A percentile compares a stretch with the other conserved stretches of the same genome.
Conservation (phyloP, 768 basidiomycete genomes). For the Exidia glandulosa region DNA sequence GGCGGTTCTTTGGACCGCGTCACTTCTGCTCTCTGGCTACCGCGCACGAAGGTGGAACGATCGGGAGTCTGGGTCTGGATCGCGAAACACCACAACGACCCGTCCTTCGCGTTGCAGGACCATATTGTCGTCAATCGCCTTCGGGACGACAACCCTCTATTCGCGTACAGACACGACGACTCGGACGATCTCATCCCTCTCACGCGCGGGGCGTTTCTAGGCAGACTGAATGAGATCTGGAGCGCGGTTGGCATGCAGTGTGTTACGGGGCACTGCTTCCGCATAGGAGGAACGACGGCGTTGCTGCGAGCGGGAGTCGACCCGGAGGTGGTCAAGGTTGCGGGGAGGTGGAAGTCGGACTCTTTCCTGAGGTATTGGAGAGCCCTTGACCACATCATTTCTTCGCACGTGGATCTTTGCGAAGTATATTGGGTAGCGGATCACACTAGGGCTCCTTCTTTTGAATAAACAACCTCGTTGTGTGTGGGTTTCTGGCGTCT, state of each 20-base stretch:
- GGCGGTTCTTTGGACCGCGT: not conserved
- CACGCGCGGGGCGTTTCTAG: slow-evolving; percentile 16
- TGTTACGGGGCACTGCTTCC: slow-evolving; percentile 31
- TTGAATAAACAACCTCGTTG: too few relatives aligned
- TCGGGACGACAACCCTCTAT: slow-evolving; percentile 18
- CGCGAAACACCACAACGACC: slow-evolving; percentile 1
- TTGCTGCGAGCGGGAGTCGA: slow-evolving; percentile 19
- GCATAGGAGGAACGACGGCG: slow-evolving; percentile 30
- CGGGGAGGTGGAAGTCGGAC: slow-evolving; percentile 26
- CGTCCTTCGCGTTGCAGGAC: slow-evolving; percentile 20
- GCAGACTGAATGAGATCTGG: slow-evolving; percentile 21
- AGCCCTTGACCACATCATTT: not conserved
- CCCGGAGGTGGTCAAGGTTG: slow-evolving; percentile 25
- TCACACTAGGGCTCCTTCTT: too few relatives aligned
- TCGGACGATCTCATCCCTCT: slow-evolving; percentile 18
- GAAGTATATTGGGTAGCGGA: not conserved
- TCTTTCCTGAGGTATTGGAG: not conserved
- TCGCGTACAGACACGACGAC: slow-evolving; percentile 27
- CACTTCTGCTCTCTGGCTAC: not conserved
- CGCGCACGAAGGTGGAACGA: not conserved
- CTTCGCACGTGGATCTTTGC: not conserved
- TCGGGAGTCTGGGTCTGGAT: not conserved
- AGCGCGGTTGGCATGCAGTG: slow-evolving; percentile 17
- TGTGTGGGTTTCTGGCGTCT: too few relatives aligned
- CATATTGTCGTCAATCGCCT: slow-evolving; percentile 19